A percentile compares a stretch with the other conserved stretches of the same genome.
Evolutionary conservation across 768 basidiomycete species (phyloP).

Genomic region (Pisolithus marmoratus): DNA sequence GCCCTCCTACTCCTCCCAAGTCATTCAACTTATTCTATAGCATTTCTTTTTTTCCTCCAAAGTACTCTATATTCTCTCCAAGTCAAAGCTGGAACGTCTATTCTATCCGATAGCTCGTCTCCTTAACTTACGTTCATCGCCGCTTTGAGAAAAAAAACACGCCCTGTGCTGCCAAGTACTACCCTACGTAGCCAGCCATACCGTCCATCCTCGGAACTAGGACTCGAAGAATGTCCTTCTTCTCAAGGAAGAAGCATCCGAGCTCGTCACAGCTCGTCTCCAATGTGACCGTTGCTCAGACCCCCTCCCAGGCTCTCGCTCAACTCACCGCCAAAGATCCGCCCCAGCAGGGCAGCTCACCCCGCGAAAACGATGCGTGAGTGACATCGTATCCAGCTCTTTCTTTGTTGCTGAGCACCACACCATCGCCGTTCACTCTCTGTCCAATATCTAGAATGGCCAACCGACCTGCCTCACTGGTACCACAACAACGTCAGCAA

Average conservation of each 20-base stretch:
- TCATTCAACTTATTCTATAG: not conserved
- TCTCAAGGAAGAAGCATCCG: slow-evolving; percentile 80
- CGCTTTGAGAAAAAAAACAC: slow-evolving; percentile 9
- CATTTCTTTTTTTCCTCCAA: slow-evolving; percentile 6
- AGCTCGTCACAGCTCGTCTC: slow-evolving; percentile 40
- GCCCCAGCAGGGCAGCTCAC: slow-evolving; percentile 16
- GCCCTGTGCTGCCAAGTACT: slow-evolving; percentile 10
- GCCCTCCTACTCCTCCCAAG: not conserved
- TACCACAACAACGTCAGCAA: slow-evolving; percentile 32
- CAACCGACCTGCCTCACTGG: slow-evolving; percentile 18
- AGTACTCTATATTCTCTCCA: slow-evolving; percentile 5
- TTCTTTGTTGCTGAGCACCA: not conserved
- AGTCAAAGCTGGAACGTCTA: too few species aligned
- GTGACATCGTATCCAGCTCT: slow-evolving; percentile 14
- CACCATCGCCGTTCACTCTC: slow-evolving; percentile 7
- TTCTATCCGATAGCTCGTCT: too few species aligned
- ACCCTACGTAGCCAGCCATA: slow-evolving; percentile 44
- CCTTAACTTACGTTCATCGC: not conserved
- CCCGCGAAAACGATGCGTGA: slow-evolving; percentile 30
- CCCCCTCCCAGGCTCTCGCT: slow-evolving; percentile 63
- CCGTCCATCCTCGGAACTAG: slow-evolving; percentile 58
- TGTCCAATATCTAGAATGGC: slow-evolving; percentile 13
- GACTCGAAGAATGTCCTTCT: slow-evolving; percentile 87
- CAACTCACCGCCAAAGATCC: slow-evolving; percentile 40
- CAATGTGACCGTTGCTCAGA: slow-evolving; percentile 53